Base-by-base conservation (phyloP, 2,329 filamentous ascomycete genomes). In the Penicillium sp. region DNA sequence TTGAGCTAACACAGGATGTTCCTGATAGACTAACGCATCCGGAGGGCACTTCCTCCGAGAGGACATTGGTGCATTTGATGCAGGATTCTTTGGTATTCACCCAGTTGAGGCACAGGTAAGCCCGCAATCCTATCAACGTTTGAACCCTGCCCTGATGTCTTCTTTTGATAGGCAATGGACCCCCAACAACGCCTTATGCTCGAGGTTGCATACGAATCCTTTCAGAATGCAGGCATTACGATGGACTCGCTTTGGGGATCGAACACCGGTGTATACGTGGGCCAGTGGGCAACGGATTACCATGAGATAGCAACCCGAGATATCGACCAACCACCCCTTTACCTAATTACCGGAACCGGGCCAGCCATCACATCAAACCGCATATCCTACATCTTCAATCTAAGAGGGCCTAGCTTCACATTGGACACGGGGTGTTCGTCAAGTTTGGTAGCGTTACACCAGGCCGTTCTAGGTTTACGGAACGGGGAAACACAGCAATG, bases 351-450 rank as follows among this genome's bases (percentile, higher is more conserved):
- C n/a, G 58, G 58, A n/a, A 61, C 52, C 5, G 58, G 58, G 1
- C 26, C 58, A 35, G 58, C 53, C 2, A 61, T 61, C 26, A 23
- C 58, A 26, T 56, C 52, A 3, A 61, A 61, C 19, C 23, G 58
- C 9, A 56, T 61, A 11, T 61, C 58, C 31, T 56, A 61, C 52
- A 9, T 51, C 15, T 61, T 56, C 21, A 56, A 61, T 7, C 21
- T 61, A n/a, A 46, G 58, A 17, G 58, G 58, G 8, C 58, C 58
- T 9, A 61, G 58, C 46, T 56, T 61, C 19, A 61, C 58, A 38
- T 47, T 51, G 35, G 58, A 61, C 38, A 61, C 58, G 1, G 58
- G 58, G 15, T 61, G 58, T 45, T 61, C 58, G 15, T 35, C 58
- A n/a, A 61, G 52, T 45, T 17, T 61, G 35, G 53, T 56, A 2